A percentile compares a stretch with the other conserved stretches of the same genome.
phyloP scores from a whole-genome alignment of 2,329 filamentous ascomycete species.

The Hyphodiscus sp. region DNA sequence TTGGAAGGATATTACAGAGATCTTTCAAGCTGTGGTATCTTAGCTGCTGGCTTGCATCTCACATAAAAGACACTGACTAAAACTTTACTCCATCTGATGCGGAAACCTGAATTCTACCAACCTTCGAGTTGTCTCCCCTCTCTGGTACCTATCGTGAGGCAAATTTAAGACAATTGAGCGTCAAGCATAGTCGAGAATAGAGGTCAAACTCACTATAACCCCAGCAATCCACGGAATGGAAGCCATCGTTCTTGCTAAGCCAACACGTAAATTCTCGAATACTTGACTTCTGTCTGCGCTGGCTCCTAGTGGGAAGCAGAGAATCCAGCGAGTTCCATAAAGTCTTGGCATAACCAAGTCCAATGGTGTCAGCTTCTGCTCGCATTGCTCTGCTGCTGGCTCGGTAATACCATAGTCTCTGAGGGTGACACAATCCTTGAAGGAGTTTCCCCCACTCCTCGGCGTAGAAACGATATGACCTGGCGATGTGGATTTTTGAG shows the following conservation, averaged over 20 bases:
- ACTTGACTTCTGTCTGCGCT: conserved; percentile 5
- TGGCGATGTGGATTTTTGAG: too few relatives aligned
- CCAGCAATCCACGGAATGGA: conserved; percentile 16
- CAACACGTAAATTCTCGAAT: conserved; percentile 6
- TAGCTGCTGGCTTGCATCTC: not conserved
- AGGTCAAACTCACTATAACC: conserved; percentile 7
- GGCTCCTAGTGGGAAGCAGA: conserved; percentile 10
- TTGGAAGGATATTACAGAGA: conserved; percentile 10
- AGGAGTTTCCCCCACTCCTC: too few relatives aligned
- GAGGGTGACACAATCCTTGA: too few relatives aligned
- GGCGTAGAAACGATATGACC: too few relatives aligned
- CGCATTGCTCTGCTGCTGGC: not conserved
- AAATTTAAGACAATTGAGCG: too few relatives aligned
- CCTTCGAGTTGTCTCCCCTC: conserved; percentile 6
- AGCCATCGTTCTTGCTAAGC: conserved; percentile 11
- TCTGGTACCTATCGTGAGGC: conserved; percentile 6
- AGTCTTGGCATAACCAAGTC: conserved; percentile 16
- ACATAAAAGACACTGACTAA: not conserved
- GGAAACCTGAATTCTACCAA: conserved; percentile 8
- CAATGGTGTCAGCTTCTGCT: conserved; percentile 9
- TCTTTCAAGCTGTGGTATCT: conserved; percentile 11
- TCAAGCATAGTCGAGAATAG: too few relatives aligned
- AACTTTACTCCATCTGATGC: conserved; percentile 9
- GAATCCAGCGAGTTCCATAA: conserved; percentile 12
- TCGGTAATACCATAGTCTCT: not conserved